Base-by-base conservation (phyloP, 192 early-diverging fungal genomes). In the Backusella luteola region DNA sequence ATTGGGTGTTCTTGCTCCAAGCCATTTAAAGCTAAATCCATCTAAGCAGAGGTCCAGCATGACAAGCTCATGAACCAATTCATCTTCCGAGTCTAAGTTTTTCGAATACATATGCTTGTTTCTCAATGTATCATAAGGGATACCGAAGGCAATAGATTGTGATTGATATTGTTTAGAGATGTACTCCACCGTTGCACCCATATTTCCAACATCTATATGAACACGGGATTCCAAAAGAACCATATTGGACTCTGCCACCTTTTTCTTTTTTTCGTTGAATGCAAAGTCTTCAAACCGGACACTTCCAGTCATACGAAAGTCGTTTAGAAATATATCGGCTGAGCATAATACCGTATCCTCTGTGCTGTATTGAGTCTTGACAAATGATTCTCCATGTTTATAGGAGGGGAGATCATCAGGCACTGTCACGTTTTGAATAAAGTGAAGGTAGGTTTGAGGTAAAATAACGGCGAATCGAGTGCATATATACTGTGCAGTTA, bases 381-480 rank as follows among this genome's bases (percentile, higher is more conserved):
- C 80, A 69, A 81, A 81, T 29, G 84, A 81, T 77, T 87, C 81
- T 32, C 83, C 85, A 36, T 87, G 79, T 23, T 80, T 87, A 41
- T 79, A 81, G 11, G 84, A 84, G 41, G 77, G 79, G 11, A 88
- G 67, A 34, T 86, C 89, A 38, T 86, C 89, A 0, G 90, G 89
- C 66, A 93, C 83, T 75, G 89, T 84, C 6, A 93, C 89, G 73
- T 94, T 91, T 78, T 94, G 93, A 69, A 94, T 91, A 66, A 89
- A 90, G 17, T 89, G 90, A 7, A 92, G 69, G 38, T 91, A 88
- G 5, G 88, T 70, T 32, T 82, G 80, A 8, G 89, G 90, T 23
- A 90, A 77, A 59, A 81, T 87, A 11, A 91, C 73, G 9, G 87
- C 80, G 56, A 92, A 84, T 70, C 85, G 83, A 23, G 84, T 83